phyloP scores from a whole-genome alignment of 805 yeast genomes.

The Myxozyma vanderwaltii region DNA sequence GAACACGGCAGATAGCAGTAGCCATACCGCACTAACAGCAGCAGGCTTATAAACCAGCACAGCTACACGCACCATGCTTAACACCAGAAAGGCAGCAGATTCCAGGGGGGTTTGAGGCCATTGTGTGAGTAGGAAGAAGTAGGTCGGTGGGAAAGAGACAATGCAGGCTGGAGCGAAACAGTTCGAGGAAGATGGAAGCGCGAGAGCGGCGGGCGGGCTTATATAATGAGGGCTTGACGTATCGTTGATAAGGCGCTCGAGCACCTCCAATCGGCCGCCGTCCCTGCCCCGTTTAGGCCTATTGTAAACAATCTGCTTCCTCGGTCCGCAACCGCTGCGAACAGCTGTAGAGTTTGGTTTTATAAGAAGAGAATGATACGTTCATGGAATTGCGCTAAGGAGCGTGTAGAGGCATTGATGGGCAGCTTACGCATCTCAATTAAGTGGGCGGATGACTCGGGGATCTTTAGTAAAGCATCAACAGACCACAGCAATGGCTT shows the following conservation, averaged over 20 bases:
- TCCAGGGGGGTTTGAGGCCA: conserved; percentile 34
- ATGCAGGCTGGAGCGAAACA: neutral
- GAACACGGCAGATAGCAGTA: neutral
- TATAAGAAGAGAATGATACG: no score
- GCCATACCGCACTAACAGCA: neutral
- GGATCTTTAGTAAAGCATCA: no score
- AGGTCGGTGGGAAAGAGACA: neutral
- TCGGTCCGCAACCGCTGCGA: no score
- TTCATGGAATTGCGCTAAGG: no score
- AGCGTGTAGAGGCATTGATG: no score
- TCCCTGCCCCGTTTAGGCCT: neutral
- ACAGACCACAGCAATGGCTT: no score
- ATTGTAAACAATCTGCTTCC: no score
- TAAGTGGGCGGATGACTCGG: no score
- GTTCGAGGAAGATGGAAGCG: neutral
- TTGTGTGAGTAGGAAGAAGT: neutral
- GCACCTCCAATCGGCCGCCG: neutral
- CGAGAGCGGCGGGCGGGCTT: neutral
- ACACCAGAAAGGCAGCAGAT: conserved; percentile 34
- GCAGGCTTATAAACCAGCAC: neutral
- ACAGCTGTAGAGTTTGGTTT: no score
- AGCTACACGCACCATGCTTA: conserved; percentile 31
- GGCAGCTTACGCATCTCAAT: no score
- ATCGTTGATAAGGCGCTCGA: neutral
- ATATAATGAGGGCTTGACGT: neutral